Evolutionary conservation across 176 grass and related monocot genomes (phyloP), one percentile per base, ranked within the genome.

Genomic region (Musa schizocarpa): DNA sequence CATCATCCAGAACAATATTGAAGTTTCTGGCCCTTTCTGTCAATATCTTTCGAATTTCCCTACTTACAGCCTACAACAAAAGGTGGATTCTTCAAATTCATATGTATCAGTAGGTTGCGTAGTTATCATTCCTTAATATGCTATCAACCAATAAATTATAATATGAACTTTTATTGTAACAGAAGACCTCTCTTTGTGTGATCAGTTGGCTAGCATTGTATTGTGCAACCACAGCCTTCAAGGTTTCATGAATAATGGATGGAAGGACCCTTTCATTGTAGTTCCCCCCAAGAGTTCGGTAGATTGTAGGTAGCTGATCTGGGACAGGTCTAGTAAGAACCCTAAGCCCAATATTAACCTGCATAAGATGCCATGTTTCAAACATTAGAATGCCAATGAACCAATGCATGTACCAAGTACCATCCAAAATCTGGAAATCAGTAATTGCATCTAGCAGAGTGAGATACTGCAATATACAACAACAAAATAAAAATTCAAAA

Each of bases 191-290:
- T 96, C 92, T 92, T 75, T 92, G 93, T 55, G 93, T 96, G 70
- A 96, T 92, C 52, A 92, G 83, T 77, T 96, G 93, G 75, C 93
- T 96, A 66, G 93, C 89, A 85, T 96, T 96, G 89, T 96, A 96
- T 20, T 96, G 93, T 10, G 93, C 93, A 68, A 96, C 93, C 50
- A 96, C 93, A 72, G 89, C 93, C 80, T 96, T 96, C 68, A 96
- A 83, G 53, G 93, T 92, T 82, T 96, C 93, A 74, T 96, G 89
- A 75, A 96, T 92, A 82, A 96, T 90, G 49, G 93, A 96, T 79
- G 93, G 93, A 75, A 96, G 80, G 26, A 96, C 93, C 86, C 89
- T 92, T 71, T 92, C 93, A 64, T 92, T 88, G 29, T 78, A 96
- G 77, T 96, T 92, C 81, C 88, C 87, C 53, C 93, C 93, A 24